Base-by-base conservation (phyloP, 768 basidiomycete genomes). In the Cyathus striatus region DNA sequence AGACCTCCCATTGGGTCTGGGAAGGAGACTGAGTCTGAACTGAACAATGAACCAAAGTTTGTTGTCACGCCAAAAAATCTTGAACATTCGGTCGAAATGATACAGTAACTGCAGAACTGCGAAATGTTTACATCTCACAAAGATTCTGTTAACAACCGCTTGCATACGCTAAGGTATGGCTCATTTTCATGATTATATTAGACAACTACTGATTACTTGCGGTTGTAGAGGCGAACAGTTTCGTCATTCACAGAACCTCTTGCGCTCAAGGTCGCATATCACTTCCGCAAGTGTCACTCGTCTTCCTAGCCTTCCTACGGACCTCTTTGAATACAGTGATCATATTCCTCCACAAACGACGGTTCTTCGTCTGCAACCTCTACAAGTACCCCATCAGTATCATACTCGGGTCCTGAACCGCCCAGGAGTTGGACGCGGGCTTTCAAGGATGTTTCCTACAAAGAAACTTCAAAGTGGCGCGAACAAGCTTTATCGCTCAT, bases 171-270 rank as follows among this genome's bases (percentile, higher is more conserved):
- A 23, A 73, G 79, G 78, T 76, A 49, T 30, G 63, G n/a, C 37
- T 23, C 33, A 5, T 13, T 23, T 6, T 13, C 14, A 18, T 44
- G 12, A 17, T 21, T 24, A 20, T 13, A 21, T 23, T n/a, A 6
- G n/a, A 22, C 14, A 16, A 41, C 37, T 44, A 37, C 36, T 22
- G 12, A 26, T 17, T 12, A 26, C 44, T 26, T 42, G 44, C 7
- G 17, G 33, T 33, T 27, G 21, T 34, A 87, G 85, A 55, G 85
- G 83, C 7, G 86, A 89, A 56, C 80, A 87, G 33, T 86, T 81
- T 45, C 72, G 84, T 41, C 86, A 75, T 47, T 51, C 63, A 25
- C 81, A 78, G 45, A 88, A 88, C 54, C 48, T 75, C 5, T 69
- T 47, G 33, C 53, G 61, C n/a, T 66, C 69, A 23, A 58, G 59